Percentiles rank a stretch among this genome's conserved stretches.
These are phyloP conservation scores for Trichoderma sp. DNA, from an alignment of 2,329 filamentous ascomycete genomes.

Conservation along the genomic window DNA sequence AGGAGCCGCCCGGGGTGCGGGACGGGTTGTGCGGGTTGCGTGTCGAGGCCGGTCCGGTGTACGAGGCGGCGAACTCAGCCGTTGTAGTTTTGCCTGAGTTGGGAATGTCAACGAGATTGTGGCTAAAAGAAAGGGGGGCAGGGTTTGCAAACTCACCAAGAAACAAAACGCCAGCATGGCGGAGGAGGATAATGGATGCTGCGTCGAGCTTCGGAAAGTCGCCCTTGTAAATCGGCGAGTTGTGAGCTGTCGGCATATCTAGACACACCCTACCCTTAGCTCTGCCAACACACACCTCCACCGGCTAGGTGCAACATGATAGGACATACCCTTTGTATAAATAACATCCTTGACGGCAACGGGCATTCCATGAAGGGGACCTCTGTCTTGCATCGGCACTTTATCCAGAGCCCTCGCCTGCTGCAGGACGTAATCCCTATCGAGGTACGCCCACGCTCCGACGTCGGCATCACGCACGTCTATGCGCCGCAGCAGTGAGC, in stretches of 20 bases:
- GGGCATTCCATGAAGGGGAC: conserved; percentile 55
- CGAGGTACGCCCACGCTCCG: conserved; percentile 50
- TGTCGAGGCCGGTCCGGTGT: conserved; percentile 52
- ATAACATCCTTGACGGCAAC: conserved; percentile 62
- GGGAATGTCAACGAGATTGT: neutral
- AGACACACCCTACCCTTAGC: neutral
- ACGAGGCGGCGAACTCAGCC: conserved; percentile 61
- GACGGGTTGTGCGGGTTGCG: conserved; percentile 62
- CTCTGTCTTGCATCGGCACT: conserved; percentile 46
- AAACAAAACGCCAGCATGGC: conserved; percentile 54
- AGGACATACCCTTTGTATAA: conserved; percentile 48
- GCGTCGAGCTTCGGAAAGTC: conserved; percentile 50
- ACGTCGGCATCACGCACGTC: conserved; percentile 42
- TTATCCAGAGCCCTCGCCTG: conserved; percentile 51
- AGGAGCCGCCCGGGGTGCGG: conserved; percentile 66
- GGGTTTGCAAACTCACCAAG: conserved; percentile 34
- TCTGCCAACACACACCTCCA: neutral
- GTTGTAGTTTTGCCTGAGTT: conserved; percentile 45
- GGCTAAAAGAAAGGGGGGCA: neutral
- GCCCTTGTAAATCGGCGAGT: conserved; percentile 52
- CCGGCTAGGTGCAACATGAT: neutral
- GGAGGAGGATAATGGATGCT: conserved; percentile 48
- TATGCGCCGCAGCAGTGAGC: conserved; percentile 46
- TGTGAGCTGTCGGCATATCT: conserved; percentile 57
- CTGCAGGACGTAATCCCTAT: conserved; percentile 44